Percentiles rank a stretch among this genome's conserved stretches.
These are phyloP conservation scores for Pythium dissimile DNA, from an alignment of 352 stramenopile species.

Conservation along the genomic window DNA sequence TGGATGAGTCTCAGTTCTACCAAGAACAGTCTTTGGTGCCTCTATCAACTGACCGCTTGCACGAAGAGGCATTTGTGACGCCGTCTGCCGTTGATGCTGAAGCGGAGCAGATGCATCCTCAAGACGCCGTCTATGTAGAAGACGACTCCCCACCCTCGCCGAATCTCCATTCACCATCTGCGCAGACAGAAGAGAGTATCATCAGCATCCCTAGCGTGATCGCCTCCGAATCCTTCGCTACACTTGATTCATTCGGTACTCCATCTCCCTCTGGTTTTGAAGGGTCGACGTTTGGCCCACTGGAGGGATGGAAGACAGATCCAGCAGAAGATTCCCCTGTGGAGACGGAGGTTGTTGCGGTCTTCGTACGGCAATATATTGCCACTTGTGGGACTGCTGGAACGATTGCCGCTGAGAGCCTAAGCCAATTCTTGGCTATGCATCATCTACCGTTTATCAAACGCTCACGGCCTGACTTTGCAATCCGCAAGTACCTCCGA, in stretches of 20 bases:
- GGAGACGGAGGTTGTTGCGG: slow-evolving; percentile 27
- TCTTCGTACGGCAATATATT: slow-evolving; percentile 42
- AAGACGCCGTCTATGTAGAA: too few species aligned
- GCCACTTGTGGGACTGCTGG: slow-evolving; percentile 27
- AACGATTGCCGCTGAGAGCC: slow-evolving; percentile 35
- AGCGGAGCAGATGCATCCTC: not conserved
- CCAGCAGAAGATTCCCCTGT: slow-evolving; percentile 17
- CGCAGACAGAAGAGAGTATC: slow-evolving; percentile 7
- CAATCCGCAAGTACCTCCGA: slow-evolving; percentile 15
- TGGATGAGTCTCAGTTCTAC: not conserved
- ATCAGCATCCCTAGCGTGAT: slow-evolving; percentile 29
- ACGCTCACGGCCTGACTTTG: slow-evolving; percentile 21
- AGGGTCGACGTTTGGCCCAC: not conserved
- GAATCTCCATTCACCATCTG: not conserved
- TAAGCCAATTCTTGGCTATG: slow-evolving; percentile 37
- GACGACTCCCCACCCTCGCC: slow-evolving; percentile 6
- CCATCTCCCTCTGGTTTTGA: slow-evolving; percentile 13
- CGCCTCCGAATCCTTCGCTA: not conserved
- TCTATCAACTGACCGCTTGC: too few species aligned
- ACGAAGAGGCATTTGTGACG: not conserved
- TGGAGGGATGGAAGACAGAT: slow-evolving; percentile 21
- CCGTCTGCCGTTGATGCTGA: not conserved
- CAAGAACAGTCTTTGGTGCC: too few species aligned
- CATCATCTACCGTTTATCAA: slow-evolving; percentile 30
- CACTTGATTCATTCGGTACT: slow-evolving; percentile 15